Percentiles rank a stretch among this genome's conserved stretches.
Evolutionary conservation across 2,329 filamentous ascomycete species (phyloP).

Genomic region (Scedosporium boydii): DNA sequence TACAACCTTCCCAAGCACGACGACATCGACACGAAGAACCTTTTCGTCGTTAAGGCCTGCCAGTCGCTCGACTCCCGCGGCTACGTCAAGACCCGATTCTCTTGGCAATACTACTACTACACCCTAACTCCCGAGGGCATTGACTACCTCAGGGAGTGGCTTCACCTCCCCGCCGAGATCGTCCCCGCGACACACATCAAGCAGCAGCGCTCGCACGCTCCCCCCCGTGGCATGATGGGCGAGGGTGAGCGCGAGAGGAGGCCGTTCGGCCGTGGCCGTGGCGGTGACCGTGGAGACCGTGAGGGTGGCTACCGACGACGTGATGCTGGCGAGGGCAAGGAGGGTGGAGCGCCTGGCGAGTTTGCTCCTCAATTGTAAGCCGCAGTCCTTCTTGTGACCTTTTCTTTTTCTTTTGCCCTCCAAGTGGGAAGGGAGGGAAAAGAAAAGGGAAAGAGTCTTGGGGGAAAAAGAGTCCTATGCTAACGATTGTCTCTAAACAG

Average conservation of each 20-base stretch:
- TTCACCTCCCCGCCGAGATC: constrained; percentile 98
- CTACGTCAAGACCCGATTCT: constrained; percentile 99
- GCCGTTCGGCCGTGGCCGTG: constrained; percentile 73
- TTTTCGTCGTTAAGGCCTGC: constrained; percentile 97
- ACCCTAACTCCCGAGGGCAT: constrained; percentile 98
- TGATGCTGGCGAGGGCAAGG: constrained; percentile 76
- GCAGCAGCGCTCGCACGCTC: constrained; percentile 97
- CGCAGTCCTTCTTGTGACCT: neutral
- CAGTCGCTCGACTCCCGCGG: constrained; percentile 97
- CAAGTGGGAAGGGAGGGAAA: too few relatives aligned
- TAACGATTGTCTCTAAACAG: constrained; percentile 24
- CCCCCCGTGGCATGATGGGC: constrained; percentile 96
- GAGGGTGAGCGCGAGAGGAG: constrained; percentile 74
- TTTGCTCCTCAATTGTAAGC: constrained; percentile 84
- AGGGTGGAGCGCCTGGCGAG: constrained; percentile 84
- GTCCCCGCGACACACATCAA: constrained; percentile 99
- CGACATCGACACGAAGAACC: constrained; percentile 99
- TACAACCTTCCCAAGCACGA: constrained; percentile 96
- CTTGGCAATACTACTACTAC: constrained; percentile 99
- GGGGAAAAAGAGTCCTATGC: neutral
- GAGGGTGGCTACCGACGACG: constrained; percentile 89
- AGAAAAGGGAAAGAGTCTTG: neutral
- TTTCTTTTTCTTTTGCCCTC: constrained; percentile 17
- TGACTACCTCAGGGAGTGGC: constrained; percentile 99
- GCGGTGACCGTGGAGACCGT: constrained; percentile 66